Evolutionary conservation across 2,329 filamentous ascomycete species (phyloP), one percentile per base, ranked within the genome.

Genomic region (Trichoderma sp.): DNA sequence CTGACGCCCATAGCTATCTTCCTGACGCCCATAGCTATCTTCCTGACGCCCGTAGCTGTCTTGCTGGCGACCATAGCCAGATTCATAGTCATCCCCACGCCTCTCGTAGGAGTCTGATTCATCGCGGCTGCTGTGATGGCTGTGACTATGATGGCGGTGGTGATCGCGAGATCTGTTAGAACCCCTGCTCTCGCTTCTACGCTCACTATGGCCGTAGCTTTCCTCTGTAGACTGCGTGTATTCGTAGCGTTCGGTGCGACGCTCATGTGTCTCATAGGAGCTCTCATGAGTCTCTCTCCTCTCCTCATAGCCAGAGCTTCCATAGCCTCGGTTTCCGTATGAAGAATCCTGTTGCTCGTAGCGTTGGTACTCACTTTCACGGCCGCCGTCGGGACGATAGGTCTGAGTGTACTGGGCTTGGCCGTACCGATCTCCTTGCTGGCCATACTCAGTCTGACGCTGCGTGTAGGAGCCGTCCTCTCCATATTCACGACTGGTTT

Each of bases 401-500:
- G 87, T 91, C 74, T 88, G 81, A 37, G 82, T 84, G 73, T 87
- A 85, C 75, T 89, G 80, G 13, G 89, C 87, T 75, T 90, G 85
- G 8, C 85, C 88, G 73, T 89, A 89, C 59, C 85, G 84, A 72
- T 84, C 80, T 24, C 83, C 83, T 11, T 84, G 84, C 66, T 82
- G 87, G 34, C 86, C 88, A 70, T 89, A 88, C 77, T 92, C 86
- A 14, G 84, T 86, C 71, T 87, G 84, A 6, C 83, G 86, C 74
- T 90, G 84, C 4, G 83, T 86, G 77, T 89, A 87, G 7, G 86
- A 88, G 26, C 87, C 88, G 68, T 91, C 86, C 7, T 86, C 79
- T 49, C 84, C 83, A 54, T 87, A 84, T 39, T 83, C 83, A 69
- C 85, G 81, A 72, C 83, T 83, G 66, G 83, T 81, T 72, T 85